Base-by-base conservation (phyloP, 192 early-diverging fungal species). In the Glomus cerebriforme region DNA sequence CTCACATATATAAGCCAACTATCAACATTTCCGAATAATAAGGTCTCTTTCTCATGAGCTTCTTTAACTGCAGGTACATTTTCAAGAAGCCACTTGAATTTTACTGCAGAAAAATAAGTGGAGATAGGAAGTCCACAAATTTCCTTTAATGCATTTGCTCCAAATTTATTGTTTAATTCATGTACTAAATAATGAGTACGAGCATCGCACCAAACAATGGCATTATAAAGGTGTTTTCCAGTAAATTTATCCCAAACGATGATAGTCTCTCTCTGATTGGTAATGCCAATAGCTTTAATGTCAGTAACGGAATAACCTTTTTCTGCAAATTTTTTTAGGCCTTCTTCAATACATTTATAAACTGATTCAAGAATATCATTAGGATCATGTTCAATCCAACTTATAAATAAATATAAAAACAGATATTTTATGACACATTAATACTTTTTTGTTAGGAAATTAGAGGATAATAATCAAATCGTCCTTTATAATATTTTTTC, bases 191-290 rank as follows among this genome's bases (percentile, higher is more conserved):
- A 86, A 70, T 89, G 86, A 10, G 96, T 97, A 74, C 96, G 91
- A 60, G 88, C 87, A 73, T 98, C 96, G 73, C 91, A 92, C 96
- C 96, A 98, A 58, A 98, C 95, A 81, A 97, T 93, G 29, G 96
- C 96, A 80, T 94, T 91, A 65, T 91, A 91, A 45, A 97, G 84
- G 2, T 92, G 93, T 77, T 90, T 79, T 59, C 96, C 96, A 5
- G 95, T 93, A 45, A 74, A 82, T 45, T 77, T 87, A 85, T 98
- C 96, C 95, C 96, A 98, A n/a, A 88, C 94, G 37, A 96, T 89
- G 6, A 92, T 91, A 0, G 96, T 98, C 81, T 98, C 96, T 80
- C 96, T 91, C 82, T 98, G 96, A 85, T 97, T 98, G 22, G 96
- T 98, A 77, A 98, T 93, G 2, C 96, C 96, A 26, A 98, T 89